Evolutionary conservation across 1,284 basidiomycete genomes (phyloP).

Genomic region (Taiwanofungus camphoratus): DNA sequence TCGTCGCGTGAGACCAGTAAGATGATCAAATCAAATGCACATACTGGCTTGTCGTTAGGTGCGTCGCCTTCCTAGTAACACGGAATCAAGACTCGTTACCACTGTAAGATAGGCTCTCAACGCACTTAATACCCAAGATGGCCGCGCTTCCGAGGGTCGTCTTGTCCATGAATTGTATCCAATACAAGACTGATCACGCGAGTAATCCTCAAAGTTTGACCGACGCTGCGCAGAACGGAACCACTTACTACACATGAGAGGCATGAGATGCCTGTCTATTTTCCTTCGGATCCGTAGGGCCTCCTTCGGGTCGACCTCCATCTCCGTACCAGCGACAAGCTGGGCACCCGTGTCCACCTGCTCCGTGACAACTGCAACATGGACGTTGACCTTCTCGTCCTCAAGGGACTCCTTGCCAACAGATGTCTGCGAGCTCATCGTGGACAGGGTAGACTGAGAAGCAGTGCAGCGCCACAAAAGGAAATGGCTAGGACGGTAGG

Average conservation of each 20-base stretch:
- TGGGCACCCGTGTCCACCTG: slow-evolving; percentile 54
- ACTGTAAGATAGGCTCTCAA: neutral
- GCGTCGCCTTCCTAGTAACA: slow-evolving; percentile 28
- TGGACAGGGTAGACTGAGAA: too few species aligned
- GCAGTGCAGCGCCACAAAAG: too few species aligned
- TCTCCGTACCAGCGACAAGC: slow-evolving; percentile 37
- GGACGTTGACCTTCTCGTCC: slow-evolving; percentile 18
- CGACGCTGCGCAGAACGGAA: slow-evolving; percentile 24
- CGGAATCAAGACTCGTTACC: neutral
- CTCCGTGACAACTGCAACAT: slow-evolving; percentile 26
- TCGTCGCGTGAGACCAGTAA: neutral
- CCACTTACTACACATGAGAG: slow-evolving; percentile 63
- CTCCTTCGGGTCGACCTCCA: slow-evolving; percentile 44
- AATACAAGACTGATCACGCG: slow-evolving; percentile 47
- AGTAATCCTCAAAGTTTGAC: neutral
- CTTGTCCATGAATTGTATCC: slow-evolving; percentile 70
- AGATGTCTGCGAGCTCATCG: slow-evolving; percentile 2
- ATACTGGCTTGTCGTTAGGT: slow-evolving; percentile 27
- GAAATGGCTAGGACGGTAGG: too few species aligned
- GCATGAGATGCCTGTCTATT: slow-evolving; percentile 61
- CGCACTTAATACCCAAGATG: slow-evolving; percentile 60
- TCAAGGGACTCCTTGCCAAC: slow-evolving; percentile 14
- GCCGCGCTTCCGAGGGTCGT: slow-evolving; percentile 62
- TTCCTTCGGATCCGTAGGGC: slow-evolving; percentile 50
- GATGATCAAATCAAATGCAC: neutral